Evolutionary conservation across 495 filamentous ascomycete genomes (phyloP).

Genomic region (Astrothelium subdiscretum): DNA sequence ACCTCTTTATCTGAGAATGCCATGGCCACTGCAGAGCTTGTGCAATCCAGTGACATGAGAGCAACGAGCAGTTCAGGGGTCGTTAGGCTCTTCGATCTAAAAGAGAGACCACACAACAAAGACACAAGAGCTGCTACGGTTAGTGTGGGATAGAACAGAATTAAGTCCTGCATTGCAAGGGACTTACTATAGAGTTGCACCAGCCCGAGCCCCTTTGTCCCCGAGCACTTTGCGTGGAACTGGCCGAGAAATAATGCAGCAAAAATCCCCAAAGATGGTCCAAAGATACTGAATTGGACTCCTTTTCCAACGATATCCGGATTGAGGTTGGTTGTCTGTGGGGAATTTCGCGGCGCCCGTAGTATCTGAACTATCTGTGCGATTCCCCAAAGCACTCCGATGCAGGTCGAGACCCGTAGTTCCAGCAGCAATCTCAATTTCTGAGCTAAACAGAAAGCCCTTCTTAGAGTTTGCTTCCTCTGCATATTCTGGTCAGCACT

Average conservation of each 20-base stretch:
- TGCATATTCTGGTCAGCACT: background rate
- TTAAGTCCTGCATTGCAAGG: background rate
- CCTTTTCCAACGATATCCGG: background rate
- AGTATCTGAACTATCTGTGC: background rate
- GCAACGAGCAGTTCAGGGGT: conserved; percentile 1
- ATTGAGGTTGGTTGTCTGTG: background rate
- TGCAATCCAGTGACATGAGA: background rate
- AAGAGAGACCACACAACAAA: background rate
- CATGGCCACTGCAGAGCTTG: background rate
- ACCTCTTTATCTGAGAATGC: background rate
- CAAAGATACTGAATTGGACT: background rate
- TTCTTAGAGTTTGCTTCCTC: background rate
- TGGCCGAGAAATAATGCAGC: background rate
- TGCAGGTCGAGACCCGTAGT: background rate
- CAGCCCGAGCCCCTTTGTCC: background rate
- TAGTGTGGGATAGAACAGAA: background rate
- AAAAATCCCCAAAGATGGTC: background rate
- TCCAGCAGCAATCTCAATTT: background rate
- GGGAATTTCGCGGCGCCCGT: background rate
- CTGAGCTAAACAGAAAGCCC: background rate
- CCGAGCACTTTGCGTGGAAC: background rate
- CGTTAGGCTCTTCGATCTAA: background rate
- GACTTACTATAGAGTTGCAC: background rate
- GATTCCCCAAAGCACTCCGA: background rate
- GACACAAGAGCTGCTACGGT: background rate